phyloP scores from a whole-genome alignment of 139 green algal species.

The Yamagishiella unicocca region DNA sequence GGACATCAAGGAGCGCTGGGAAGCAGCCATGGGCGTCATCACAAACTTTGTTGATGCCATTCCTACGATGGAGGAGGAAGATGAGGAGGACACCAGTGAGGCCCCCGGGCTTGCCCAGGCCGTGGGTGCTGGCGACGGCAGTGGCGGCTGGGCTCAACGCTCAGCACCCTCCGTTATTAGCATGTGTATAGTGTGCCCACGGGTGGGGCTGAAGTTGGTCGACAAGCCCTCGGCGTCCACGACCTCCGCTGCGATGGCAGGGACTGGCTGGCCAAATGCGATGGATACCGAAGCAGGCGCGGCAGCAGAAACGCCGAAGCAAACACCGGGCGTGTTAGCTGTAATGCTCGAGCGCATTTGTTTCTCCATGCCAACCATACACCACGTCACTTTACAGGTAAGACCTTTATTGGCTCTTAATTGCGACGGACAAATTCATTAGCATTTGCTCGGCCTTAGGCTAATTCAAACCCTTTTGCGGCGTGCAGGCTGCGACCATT shows the following conservation, averaged over 20 bases:
- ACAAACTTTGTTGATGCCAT: conserved; percentile 59
- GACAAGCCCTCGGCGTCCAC: not conserved
- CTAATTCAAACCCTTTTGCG: too few species aligned
- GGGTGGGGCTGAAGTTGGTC: conserved; percentile 38
- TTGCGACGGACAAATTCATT: too few species aligned
- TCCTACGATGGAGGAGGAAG: conserved; percentile 45
- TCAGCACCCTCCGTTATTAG: not conserved
- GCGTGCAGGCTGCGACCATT: conserved; percentile 2
- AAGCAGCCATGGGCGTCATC: conserved; percentile 44
- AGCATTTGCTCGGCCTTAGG: too few species aligned
- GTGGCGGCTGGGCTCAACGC: not conserved
- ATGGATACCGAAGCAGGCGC: not conserved
- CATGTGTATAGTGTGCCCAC: conserved; percentile 39
- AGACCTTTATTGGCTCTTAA: too few species aligned
- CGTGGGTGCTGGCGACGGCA: not conserved
- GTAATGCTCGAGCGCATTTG: conserved; percentile 36
- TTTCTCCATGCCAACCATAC: conserved; percentile 15
- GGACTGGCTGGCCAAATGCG: not conserved
- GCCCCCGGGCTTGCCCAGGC: not conserved
- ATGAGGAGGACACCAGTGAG: not conserved
- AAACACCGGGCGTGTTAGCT: not conserved
- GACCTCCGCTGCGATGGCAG: not conserved
- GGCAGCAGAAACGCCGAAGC: not conserved
- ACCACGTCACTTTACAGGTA: conserved; percentile 29
- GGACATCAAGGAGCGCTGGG: conserved; percentile 9